Evolutionary conservation across 108 stramenopile genomes (phyloP), one percentile per base, ranked within the genome.

Genomic region (Seminavis robusta): DNA sequence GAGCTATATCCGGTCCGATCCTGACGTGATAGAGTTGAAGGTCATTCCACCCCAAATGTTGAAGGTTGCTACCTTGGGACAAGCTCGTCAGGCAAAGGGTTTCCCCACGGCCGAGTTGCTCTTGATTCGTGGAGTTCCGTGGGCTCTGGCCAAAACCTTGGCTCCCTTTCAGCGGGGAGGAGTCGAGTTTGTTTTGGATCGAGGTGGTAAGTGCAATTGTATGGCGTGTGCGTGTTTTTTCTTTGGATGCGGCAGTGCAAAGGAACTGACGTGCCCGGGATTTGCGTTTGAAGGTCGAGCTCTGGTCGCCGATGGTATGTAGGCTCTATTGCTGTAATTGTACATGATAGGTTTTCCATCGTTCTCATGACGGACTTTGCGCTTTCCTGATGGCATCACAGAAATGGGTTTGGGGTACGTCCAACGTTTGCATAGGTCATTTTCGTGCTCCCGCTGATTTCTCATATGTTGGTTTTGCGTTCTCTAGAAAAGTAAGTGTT

Each of bases 101-200:
- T 81, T 65, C 41, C 81, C 92, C 3, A 55, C 71, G 7, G 60
- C 53, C 0, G 45, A 72, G 6, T 71, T 71, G 42, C 51, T 93
- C 33, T 17, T 89, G 5, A 15, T 59, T 1, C 41, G 54, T 3
- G 89, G 89, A 8, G 85, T 94, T 1, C 77, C 83, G 4, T 43
- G 47, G 6, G 62, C 60, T 24, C 47, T 94, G 6, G 83, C 87
- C 0, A 51, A 23, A 0, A 73, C 87, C 7, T 53, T 94, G 54
- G 87, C 93, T 0, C 87, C 93, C 2, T 94, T 88, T 67, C 93
- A 94, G 49, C 62, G 93, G 0, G 80, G 72, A 13, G 88, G 89
- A 8, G 93, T 94, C 0, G 88, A 90, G 13, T 94, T 94, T 69
- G 76, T 88, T 24, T 55, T 81, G 28, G 77, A 88, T 7, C 79